Conservation (phyloP, 2,329 filamentous ascomycete species). For the Juglanconis juglandina region DNA sequence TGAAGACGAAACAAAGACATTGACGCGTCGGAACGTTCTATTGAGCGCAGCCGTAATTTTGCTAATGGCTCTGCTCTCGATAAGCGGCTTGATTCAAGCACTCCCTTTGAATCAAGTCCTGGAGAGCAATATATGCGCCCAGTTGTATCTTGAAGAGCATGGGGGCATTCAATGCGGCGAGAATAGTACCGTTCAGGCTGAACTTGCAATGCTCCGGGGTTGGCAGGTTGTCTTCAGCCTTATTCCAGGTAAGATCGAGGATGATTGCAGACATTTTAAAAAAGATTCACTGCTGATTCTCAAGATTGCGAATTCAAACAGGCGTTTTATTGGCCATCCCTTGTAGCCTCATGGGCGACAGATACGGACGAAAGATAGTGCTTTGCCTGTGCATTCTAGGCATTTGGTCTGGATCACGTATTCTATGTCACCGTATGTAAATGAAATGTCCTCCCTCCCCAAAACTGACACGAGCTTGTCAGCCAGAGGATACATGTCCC, state of each 20-base stretch:
- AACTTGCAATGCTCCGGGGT: background rate
- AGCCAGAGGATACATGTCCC: background rate
- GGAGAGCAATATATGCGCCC: background rate
- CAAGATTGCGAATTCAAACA: background rate
- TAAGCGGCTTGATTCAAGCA: background rate
- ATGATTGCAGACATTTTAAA: background rate
- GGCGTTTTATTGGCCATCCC: background rate
- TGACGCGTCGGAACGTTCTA: background rate
- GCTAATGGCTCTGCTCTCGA: background rate
- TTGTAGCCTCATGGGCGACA: background rate
- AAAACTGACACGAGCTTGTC: background rate
- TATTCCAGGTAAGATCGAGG: background rate
- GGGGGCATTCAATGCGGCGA: background rate
- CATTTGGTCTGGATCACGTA: background rate
- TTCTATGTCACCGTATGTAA: background rate
- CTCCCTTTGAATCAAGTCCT: background rate
- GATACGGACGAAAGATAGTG: background rate
- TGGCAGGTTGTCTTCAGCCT: background rate
- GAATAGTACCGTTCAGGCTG: background rate
- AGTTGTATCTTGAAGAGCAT: background rate
- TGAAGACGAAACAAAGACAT: background rate
- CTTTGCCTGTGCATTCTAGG: background rate
- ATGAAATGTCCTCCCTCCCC: background rate
- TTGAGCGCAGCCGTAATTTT: background rate
- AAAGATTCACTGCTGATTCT: background rate